Evolutionary conservation across 2,329 filamentous ascomycete genomes (phyloP).

Genomic region (Aureobasidium vineae): DNA sequence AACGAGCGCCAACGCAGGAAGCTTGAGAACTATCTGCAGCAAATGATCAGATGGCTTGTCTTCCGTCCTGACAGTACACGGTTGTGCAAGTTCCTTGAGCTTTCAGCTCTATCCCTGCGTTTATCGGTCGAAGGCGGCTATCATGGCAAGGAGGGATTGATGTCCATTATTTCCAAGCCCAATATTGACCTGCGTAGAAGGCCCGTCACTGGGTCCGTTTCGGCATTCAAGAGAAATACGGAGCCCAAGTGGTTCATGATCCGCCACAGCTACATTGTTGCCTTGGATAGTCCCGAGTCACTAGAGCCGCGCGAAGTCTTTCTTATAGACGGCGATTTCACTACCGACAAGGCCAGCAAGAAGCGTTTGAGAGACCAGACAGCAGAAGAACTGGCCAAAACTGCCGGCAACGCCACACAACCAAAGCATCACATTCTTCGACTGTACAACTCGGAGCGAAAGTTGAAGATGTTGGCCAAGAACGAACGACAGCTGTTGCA

Average conservation of each 20-base stretch:
- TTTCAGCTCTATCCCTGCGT: constrained; percentile 90
- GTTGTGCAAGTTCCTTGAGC: constrained; percentile 90
- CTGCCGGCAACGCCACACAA: constrained; percentile 58
- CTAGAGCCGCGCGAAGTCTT: constrained; percentile 99
- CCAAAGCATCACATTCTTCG: constrained; percentile 81
- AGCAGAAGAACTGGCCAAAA: constrained; percentile 62
- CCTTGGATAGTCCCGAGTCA: constrained; percentile 96
- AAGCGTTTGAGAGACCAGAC: constrained; percentile 52
- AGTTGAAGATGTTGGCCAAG: constrained; percentile 83
- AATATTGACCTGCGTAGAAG: constrained; percentile 46
- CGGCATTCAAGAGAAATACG: constrained; percentile 55
- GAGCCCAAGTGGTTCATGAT: constrained; percentile 97
- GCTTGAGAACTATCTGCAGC: constrained; percentile 84
- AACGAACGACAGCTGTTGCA: constrained; percentile 87
- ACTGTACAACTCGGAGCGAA: constrained; percentile 87
- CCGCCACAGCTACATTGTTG: constrained; percentile 95
- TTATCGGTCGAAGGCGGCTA: constrained; percentile 94
- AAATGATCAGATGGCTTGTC: constrained; percentile 95
- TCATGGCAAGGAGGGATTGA: constrained; percentile 93
- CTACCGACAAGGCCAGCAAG: constrained; percentile 68
- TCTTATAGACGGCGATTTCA: constrained; percentile 87
- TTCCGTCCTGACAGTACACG: constrained; percentile 95
- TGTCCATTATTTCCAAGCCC: constrained; percentile 85
- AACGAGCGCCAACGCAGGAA: constrained; percentile 80
- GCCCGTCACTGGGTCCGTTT: background rate